Evolutionary conservation across 148 eudicot genomes (phyloP), one percentile per base, ranked within the genome.

Genomic region (Agrostemma githago): DNA sequence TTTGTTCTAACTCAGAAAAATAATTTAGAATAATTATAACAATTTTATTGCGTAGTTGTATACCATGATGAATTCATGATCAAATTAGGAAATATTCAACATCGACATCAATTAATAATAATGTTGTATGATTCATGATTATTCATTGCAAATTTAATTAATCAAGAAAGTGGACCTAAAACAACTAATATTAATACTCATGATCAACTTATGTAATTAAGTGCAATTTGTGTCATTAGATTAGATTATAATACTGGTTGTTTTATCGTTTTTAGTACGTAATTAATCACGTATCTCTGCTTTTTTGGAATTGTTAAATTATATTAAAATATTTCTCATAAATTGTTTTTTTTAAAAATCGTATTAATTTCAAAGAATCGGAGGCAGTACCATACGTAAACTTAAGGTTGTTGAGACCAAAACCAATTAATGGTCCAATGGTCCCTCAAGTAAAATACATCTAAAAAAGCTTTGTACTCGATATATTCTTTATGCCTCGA

Each of bases 81-180:
- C 2, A 69, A n/a, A 26, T 26, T 20, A 68, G 43, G 15, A 17
- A 41, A 59, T 42, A 20, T 6, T 68, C 38, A 66, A 61, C 54
- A n/a, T 6, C 34, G 38, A 40, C 66, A 40, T 74, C 41, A 26
- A 26, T 26, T 26, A 26, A 26, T 62, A 5, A 42, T 20, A 21
- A 77, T 71, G 70, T 26, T 19, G 40, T 21, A 39, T 15, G 56
- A 65, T 39, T 2, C n/a, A 71, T 72, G 66, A 40, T 16, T 26
- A 53, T 5, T 26, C 9, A 6, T 21, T 63, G 56, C 58, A 61
- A 10, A 66, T 38, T n/a, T 53, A n/a, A n/a, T n/a, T n/a, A 74
- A 46, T 7, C 38, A 48, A 51, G 48, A 42, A 66, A 65, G 69
- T 78, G 76, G 80, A 72, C 80, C 80, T 63, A 15, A 42, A 21